Evolutionary conservation across 371 early-diverging fungal genomes (phyloP), one percentile per base, ranked within the genome.

Genomic region (Mortierella polycephala): DNA sequence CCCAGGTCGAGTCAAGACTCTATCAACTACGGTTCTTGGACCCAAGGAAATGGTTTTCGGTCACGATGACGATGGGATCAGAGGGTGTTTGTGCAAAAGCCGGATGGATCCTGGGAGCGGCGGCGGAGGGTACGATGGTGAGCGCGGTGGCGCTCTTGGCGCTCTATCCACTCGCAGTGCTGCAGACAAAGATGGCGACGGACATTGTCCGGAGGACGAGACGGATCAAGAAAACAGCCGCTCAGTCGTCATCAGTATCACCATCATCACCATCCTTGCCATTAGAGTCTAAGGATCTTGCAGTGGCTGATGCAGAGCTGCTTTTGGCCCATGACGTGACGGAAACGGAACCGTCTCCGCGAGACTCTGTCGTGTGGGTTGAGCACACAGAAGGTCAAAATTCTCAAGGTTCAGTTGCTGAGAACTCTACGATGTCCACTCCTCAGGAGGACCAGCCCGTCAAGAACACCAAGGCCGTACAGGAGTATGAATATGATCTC

Each of bases 131-230:
- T 1, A 67, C 71, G 0, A 5, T 66, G 10, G 45, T 55, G 30
- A 62, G 62, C 23, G 50, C 65, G 1, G 46, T 71, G 1, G 59
- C 71, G 0, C 44, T 75, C n/a, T 14, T 67, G 5, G 60, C 49
- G 5, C 60, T 71, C 11, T 71, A 70, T 39, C 76, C 76, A 0
- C 21, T 75, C 12, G 49, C 67, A 9, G 39, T 49, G 14, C 18
- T 75, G 12, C 62, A 67, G 30, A 56, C 71, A 11, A 62, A 58
- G 56, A 65, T 75, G 67, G 66, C 76, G 10, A 70, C 71, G 14
- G 76, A 75, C 55, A 57, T 75, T 10, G 46, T 67, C 14, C 55
- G 75, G 14, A 37, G 45, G 37, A 65, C 62, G 4, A 59, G 45
- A 37, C 20, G 18, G 0, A 42, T 52, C 58, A 45, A 39, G n/a